Evolutionary conservation across 805 yeast species (phyloP).

Genomic region (Candida saitoana): DNA sequence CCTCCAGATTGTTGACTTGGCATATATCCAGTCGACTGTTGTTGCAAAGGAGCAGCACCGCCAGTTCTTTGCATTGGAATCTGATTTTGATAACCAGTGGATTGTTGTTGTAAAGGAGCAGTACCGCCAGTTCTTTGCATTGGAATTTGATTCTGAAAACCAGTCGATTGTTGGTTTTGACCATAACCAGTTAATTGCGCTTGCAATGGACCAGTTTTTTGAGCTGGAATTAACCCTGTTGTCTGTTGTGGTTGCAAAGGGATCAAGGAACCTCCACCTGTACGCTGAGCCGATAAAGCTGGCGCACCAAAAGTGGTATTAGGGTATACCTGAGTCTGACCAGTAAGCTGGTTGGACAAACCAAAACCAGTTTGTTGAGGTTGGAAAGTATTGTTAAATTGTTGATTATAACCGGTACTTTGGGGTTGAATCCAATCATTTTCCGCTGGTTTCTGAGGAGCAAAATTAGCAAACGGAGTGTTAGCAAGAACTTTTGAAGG

Average conservation of each 20-base stretch:
- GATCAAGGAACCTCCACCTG: conserved; percentile 43
- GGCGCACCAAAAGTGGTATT: conserved; percentile 11
- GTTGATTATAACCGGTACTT: conserved; percentile 21
- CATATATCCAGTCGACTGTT: conserved; percentile 29
- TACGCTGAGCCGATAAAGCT: conserved; percentile 34
- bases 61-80: conserved; percentile 20
- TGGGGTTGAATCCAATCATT: conserved; percentile 32
- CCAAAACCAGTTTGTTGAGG: conserved; percentile 28
- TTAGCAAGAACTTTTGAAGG: conserved; percentile 36
- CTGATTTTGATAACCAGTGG: conserved; percentile 26
- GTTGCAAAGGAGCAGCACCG: conserved; percentile 13
- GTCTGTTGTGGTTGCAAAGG: conserved; percentile 65
- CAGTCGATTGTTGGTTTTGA: conserved; percentile 15
- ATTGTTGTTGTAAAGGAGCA: conserved; percentile 22
- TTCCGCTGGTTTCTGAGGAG: conserved; percentile 12
- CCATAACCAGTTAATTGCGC: conserved; percentile 17
- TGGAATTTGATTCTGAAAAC: conserved; percentile 16
- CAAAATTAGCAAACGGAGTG: conserved; percentile 40
- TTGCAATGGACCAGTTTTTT: conserved; percentile 33
- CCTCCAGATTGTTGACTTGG: conserved; percentile 26
- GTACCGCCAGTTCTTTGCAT: conserved; percentile 17
- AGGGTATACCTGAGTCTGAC: conserved; percentile 18
- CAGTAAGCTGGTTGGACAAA: conserved; percentile 40
- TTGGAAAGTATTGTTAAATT: conserved; percentile 25
- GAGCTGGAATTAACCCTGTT: conserved; percentile 55